Evolutionary conservation across 1,284 basidiomycete species (phyloP).

Genomic region (Ustilago nuda): DNA sequence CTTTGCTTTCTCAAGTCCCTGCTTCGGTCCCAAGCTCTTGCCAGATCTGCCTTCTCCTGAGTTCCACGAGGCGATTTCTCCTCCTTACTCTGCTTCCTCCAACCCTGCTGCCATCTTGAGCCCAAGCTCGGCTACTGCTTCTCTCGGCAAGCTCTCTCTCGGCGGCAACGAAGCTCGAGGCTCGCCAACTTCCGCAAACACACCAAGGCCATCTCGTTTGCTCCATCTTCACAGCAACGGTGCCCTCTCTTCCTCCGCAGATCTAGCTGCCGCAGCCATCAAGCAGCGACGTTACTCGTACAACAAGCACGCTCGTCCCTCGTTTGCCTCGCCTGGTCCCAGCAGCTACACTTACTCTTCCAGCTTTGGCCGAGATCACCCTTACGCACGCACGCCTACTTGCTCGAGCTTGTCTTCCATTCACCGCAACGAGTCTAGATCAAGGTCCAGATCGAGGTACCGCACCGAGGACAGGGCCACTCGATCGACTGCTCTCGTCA

Average conservation of each 20-base stretch:
- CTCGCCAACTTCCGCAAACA: slow-evolving; percentile 27
- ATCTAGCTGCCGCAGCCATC: slow-evolving; percentile 49
- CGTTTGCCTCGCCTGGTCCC: slow-evolving; percentile 37
- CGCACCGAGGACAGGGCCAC: slow-evolving; percentile 17
- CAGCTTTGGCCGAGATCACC: slow-evolving; percentile 50
- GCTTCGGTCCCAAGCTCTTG: slow-evolving; percentile 56
- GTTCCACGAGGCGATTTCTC: slow-evolving; percentile 40
- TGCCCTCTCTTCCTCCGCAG: slow-evolving; percentile 44
- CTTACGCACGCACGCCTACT: slow-evolving; percentile 52
- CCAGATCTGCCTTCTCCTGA: slow-evolving; percentile 49
- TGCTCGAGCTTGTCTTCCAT: slow-evolving; percentile 30
- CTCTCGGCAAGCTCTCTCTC: slow-evolving; percentile 54
- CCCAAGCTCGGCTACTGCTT: slow-evolving; percentile 55
- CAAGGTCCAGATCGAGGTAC: slow-evolving; percentile 35
- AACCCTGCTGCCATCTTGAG: slow-evolving; percentile 47
- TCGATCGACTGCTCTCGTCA: slow-evolving; percentile 25
- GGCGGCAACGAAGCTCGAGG: slow-evolving; percentile 43
- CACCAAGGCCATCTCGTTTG: slow-evolving; percentile 37
- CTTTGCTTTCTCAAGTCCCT: slow-evolving; percentile 62
- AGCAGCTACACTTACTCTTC: slow-evolving; percentile 53
- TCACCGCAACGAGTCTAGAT: slow-evolving; percentile 39
- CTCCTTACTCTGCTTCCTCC: slow-evolving; percentile 24
- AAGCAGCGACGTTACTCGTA: slow-evolving; percentile 53
- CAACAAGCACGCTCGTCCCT: slow-evolving; percentile 42
- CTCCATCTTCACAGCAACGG: slow-evolving; percentile 30